phyloP scores from a whole-genome alignment of 176 grass and related monocot species.

The Eragrostis nindensis region DNA sequence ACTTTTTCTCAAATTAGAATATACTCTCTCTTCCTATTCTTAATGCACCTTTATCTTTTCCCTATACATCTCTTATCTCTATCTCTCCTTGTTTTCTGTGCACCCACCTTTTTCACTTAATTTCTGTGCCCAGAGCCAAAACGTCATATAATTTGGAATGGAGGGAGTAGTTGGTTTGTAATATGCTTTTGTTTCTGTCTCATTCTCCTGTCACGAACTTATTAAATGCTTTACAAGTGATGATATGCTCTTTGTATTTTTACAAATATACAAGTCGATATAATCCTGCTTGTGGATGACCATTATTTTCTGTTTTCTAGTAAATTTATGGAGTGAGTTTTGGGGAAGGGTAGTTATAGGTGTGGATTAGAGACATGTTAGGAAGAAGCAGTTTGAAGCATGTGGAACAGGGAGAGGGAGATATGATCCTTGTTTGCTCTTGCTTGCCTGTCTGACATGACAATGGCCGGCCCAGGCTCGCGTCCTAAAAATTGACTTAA shows the following conservation, averaged over 20 bases:
- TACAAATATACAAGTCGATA: not conserved
- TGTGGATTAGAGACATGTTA: not conserved
- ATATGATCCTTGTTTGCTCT: not conserved
- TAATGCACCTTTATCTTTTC: no score
- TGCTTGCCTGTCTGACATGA: not conserved
- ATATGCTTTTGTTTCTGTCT: not conserved
- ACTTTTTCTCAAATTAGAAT: no score
- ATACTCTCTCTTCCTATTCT: no score
- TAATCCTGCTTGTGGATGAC: not conserved
- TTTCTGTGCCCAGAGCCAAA: no score
- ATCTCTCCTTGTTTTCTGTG: no score
- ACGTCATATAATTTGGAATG: no score
- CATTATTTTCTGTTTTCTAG: not conserved
- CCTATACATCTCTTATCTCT: no score
- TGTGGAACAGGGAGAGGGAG: not conserved
- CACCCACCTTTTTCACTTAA: no score
- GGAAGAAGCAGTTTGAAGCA: not conserved
- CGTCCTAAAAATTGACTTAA: not conserved
- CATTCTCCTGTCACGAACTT: not conserved
- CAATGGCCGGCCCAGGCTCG: not conserved
- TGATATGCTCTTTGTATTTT: not conserved
- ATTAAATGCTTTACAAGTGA: conserved; percentile 15
- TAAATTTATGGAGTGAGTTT: not conserved
- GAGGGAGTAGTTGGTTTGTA: conserved; percentile 9
- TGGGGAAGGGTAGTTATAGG: not conserved